These are phyloP conservation scores for Pyrus bretschneideri DNA, from an alignment of 306 rosid species.

Conservation along the genomic window DNA sequence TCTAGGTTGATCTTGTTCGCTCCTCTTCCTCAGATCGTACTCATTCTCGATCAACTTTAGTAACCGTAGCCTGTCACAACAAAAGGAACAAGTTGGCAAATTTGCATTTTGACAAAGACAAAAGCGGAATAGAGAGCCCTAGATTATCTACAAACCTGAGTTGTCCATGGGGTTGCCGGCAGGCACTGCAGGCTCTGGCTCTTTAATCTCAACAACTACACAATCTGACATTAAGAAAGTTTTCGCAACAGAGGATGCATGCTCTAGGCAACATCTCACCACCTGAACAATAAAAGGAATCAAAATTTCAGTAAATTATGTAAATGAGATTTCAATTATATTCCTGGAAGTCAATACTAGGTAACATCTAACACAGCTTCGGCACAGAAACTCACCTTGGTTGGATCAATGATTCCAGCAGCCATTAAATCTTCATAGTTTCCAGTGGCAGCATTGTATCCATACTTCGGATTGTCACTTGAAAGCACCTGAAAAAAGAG, in stretches of 20 bases:
- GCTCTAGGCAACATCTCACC: slow-evolving; percentile 98
- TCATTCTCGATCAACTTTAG: slow-evolving; percentile 1
- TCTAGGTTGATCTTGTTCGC: not conserved
- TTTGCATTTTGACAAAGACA: not conserved
- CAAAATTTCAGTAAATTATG: not conserved
- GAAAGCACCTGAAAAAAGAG: slow-evolving; percentile 57
- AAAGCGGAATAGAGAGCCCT: no score
- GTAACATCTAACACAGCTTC: not conserved
- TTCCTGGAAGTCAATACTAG: no score
- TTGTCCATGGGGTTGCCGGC: slow-evolving; percentile 92
- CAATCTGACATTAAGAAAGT: slow-evolving; percentile 98
- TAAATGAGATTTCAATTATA: no score
- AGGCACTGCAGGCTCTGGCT: slow-evolving; percentile 62
- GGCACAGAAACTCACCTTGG: slow-evolving; percentile 54
- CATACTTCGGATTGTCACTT: slow-evolving; percentile 59
- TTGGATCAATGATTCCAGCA: slow-evolving; percentile 96
- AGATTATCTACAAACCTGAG: slow-evolving; percentile 48
- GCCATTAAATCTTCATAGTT: slow-evolving; percentile 95
- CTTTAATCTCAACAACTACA: slow-evolving; percentile 97
- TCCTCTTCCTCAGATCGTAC: not conserved
- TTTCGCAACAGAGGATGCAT: slow-evolving; percentile 93
- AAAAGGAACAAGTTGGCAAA: not conserved
- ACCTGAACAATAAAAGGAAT: slow-evolving; percentile 36
- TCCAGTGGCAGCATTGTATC: slow-evolving; percentile 97
- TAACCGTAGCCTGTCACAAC: slow-evolving; percentile 52